These are phyloP conservation scores for Colletotrichum ledebouriae DNA, from an alignment of 2,329 filamentous ascomycete genomes.

Conservation along the genomic window DNA sequence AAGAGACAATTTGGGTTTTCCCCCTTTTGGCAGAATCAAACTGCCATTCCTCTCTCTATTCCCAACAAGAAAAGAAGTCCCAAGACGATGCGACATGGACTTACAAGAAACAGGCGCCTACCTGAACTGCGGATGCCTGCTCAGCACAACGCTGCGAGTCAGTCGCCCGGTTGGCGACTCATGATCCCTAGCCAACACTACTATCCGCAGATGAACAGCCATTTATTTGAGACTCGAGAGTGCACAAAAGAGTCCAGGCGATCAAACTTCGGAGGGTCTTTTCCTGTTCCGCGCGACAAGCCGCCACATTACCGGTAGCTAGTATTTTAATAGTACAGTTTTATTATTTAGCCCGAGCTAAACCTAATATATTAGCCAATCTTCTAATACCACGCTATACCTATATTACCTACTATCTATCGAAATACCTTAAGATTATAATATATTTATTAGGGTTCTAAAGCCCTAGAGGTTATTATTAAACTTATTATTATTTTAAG, in stretches of 20 bases:
- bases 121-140: too few species aligned
- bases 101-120: background rate
- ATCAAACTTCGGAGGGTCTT: slow-evolving; percentile 17
- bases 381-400: too few species aligned
- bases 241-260: background rate
- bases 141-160: slow-evolving; percentile 8
- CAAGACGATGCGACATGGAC: background rate
- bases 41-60: background rate
- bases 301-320: too few species aligned
- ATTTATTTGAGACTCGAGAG: slow-evolving; percentile 9
- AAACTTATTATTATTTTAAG: too few species aligned
- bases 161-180: slow-evolving; percentile 17
- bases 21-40: background rate
- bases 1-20: background rate
- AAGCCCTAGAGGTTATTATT: too few species aligned
- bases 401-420: too few species aligned
- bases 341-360: too few species aligned
- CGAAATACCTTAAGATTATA: too few species aligned
- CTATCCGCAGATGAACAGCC: background rate
- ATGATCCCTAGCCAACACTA: slow-evolving; percentile 7
- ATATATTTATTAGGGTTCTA: too few species aligned
- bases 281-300: slow-evolving; percentile 1
- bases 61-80: slow-evolving; percentile 1
- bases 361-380: too few species aligned
- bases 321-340: too few species aligned